These are phyloP conservation scores for Gamsiella multidivaricata DNA, from an alignment of 192 early-diverging fungal species.

Conservation along the genomic window DNA sequence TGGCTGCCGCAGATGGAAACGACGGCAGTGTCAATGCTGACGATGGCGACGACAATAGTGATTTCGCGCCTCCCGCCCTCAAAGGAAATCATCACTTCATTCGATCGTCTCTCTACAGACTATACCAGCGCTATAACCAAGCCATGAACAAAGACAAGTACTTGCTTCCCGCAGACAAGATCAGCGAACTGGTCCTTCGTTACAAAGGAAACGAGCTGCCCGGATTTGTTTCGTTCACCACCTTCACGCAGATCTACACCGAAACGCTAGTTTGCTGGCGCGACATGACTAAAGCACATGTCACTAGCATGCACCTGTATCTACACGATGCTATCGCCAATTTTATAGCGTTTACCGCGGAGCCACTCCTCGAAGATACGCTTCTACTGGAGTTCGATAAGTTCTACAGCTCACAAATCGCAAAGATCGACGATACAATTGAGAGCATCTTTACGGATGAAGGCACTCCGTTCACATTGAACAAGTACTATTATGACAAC, in stretches of 20 bases:
- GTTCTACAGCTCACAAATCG: constrained; percentile 30
- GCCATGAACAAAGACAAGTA: constrained; percentile 36
- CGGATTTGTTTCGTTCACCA: constrained; percentile 42
- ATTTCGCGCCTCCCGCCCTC: not conserved
- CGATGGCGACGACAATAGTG: constrained; percentile 2
- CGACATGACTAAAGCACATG: constrained; percentile 31
- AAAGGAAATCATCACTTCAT: constrained; percentile 19
- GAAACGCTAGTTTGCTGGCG: constrained; percentile 26
- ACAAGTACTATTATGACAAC: constrained; percentile 37
- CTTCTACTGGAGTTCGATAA: constrained; percentile 38
- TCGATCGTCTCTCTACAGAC: constrained; percentile 29
- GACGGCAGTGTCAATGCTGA: not conserved
- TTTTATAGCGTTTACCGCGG: constrained; percentile 19
- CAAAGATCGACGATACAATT: constrained; percentile 29
- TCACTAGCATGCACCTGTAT: constrained; percentile 31
- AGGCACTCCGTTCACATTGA: constrained; percentile 36
- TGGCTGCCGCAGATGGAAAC: not conserved
- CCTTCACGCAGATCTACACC: constrained; percentile 42
- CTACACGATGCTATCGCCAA: constrained; percentile 23
- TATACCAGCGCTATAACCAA: constrained; percentile 24
- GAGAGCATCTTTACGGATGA: constrained; percentile 36
- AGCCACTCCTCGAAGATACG: constrained; percentile 30
- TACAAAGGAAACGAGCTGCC: constrained; percentile 44
- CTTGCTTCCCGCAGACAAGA: constrained; percentile 27
- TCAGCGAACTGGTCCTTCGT: constrained; percentile 23